Evolutionary conservation across 257 asterid genomes (phyloP).

Genomic region (Echites panduratus): DNA sequence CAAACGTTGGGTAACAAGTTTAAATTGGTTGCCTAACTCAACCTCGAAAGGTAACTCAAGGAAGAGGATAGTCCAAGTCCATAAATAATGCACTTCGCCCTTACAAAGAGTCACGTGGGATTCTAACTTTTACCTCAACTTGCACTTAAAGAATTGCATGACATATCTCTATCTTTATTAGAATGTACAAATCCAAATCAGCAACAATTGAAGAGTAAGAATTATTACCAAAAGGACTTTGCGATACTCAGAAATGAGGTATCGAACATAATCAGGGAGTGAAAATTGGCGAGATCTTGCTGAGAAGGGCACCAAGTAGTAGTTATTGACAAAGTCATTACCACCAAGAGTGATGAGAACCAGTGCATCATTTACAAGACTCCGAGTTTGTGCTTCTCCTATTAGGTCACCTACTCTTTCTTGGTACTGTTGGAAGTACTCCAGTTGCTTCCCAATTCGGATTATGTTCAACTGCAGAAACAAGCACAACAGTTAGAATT

Average conservation of each 20-base stretch:
- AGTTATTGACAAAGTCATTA: conserved; percentile 86
- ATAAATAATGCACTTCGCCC: too few relatives aligned
- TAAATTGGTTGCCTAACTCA: too few relatives aligned
- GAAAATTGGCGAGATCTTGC: conserved; percentile 73
- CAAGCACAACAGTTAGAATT: background rate
- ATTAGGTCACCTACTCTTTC: conserved; percentile 40
- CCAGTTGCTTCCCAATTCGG: conserved; percentile 50
- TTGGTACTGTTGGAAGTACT: conserved; percentile 66
- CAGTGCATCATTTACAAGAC: conserved; percentile 56
- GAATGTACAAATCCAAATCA: too few relatives aligned
- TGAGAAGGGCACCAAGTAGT: conserved; percentile 73
- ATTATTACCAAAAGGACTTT: conserved; percentile 46
- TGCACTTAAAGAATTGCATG: background rate
- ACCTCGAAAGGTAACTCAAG: too few relatives aligned
- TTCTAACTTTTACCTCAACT: background rate
- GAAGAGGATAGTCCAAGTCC: too few relatives aligned
- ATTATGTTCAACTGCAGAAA: conserved; percentile 62
- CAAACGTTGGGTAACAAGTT: too few relatives aligned
- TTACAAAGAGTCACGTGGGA: too few relatives aligned
- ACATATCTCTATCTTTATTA: background rate
- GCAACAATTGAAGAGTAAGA: background rate
- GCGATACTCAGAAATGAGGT: conserved; percentile 63
- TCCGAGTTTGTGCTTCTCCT: conserved; percentile 42
- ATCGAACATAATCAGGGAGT: conserved; percentile 56
- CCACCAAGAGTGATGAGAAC: conserved; percentile 90